Conservation (phyloP, 2,329 filamentous ascomycete species). For the Curvularia verruculosa region DNA sequence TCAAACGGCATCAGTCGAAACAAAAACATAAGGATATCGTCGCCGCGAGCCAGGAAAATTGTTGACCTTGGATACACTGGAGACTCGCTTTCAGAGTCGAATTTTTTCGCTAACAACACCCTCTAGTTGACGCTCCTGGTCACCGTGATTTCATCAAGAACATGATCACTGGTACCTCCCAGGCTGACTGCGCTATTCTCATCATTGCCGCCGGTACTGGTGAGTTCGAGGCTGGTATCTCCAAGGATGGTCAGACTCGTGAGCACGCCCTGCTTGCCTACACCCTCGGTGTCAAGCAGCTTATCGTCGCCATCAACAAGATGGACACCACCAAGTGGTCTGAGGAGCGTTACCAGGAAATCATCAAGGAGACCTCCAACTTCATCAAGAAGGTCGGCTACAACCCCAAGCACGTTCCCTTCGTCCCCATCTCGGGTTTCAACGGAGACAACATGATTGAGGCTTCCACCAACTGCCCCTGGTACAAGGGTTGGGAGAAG, state of each 20-base stretch:
- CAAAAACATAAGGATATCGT: not conserved
- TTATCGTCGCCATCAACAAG: conserved; percentile 99
- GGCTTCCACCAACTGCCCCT: conserved; percentile 88
- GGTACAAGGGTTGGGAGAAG: conserved; percentile 99
- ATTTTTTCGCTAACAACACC: no score
- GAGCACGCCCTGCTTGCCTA: conserved; percentile 99
- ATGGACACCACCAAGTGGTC: conserved; percentile 99
- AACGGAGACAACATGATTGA: conserved; percentile 99
- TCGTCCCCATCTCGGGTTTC: conserved; percentile 99
- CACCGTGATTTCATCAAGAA: conserved; percentile 99
- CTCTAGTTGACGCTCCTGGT: conserved; percentile 76
- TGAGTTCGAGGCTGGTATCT: conserved; percentile 99
- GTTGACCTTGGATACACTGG: not conserved
- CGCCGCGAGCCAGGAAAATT: not conserved
- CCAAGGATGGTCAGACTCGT: conserved; percentile 99
- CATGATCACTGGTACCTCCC: conserved; percentile 99
- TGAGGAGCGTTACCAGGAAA: conserved; percentile 95
- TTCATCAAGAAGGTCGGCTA: conserved; percentile 99
- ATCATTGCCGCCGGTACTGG: conserved; percentile 99
- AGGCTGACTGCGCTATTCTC: conserved; percentile 99
- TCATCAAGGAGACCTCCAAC: conserved; percentile 99
- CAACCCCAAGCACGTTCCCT: conserved; percentile 98
- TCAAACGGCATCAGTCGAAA: not conserved
- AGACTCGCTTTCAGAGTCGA: no score
- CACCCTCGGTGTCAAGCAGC: conserved; percentile 99